Base-by-base conservation (phyloP, 1,139 yeast genomes). In the Torulaspora globosa region DNA sequence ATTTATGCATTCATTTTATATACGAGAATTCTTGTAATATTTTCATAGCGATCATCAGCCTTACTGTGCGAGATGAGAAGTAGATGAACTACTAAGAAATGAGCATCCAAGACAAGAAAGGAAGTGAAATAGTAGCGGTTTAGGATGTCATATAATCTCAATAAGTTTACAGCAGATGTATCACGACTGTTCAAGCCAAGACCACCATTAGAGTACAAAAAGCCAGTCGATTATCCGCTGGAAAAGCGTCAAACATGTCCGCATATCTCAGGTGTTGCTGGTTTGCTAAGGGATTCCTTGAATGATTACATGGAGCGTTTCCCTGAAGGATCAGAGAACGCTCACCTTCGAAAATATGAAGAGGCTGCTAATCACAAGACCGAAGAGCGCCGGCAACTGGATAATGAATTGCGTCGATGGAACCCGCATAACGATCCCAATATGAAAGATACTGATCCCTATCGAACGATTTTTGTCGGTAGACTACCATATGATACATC, bases 391-490 rank as follows among this genome's bases (percentile, higher is more conserved):
- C 62, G 63, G 39, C 47, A 56, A 33, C 52, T 62, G 38, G 63
- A 61, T 32, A 60, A 63, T 37, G 54, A 56, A 32, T 62, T 63
- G 36, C 60, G 53, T 48, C 71, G 58, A 59, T 89, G 75, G 88
- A 72, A 72, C 53, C 90, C 79, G 24, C 70, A 56, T 40, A 66
- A 60, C 30, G 95, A 87, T 58, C 75, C 78, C 5, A 79, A 82
- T 43, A 71, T 82, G 21, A 71, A 75, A 52, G 83, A 84, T 8
- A 59, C 66, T 2, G 95, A 89, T 58, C 95, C 97, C 0, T 81
- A 75, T 60, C 72, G 73, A 49, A 90, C 97, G 0, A 74, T 92
- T 1, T 89, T 92, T 59, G 74, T 92, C 2, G 82, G 84, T 0
- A 70, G 97, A 45, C 66, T 90, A 44, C 78, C 79, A 41, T 89